These are phyloP conservation scores for Crucibulum parvulum DNA, from an alignment of 1,284 basidiomycete species.

Conservation along the genomic window DNA sequence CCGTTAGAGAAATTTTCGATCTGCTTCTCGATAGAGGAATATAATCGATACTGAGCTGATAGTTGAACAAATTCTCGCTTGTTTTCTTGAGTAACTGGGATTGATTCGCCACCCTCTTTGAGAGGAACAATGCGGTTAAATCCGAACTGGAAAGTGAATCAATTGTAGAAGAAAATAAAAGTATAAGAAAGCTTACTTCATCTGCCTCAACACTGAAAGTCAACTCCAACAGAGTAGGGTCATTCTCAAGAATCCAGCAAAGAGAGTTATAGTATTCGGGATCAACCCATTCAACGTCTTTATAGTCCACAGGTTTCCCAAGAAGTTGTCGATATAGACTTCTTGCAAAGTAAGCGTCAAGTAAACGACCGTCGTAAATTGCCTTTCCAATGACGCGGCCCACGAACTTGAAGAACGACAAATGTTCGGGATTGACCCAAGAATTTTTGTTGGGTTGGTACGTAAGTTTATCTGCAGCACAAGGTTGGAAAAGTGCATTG, in stretches of 20 bases:
- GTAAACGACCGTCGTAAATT: constrained; percentile 92
- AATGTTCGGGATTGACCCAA: constrained; percentile 92
- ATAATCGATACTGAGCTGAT: constrained; percentile 90
- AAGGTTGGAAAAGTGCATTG: constrained; percentile 98
- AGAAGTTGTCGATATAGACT: constrained; percentile 94
- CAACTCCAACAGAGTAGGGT: constrained; percentile 85
- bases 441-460: constrained; percentile 98
- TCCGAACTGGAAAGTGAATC: constrained; percentile 70
- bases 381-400: constrained; percentile 98
- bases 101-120: constrained; percentile 83
- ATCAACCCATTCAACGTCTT: constrained; percentile 96
- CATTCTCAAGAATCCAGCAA: constrained; percentile 92
- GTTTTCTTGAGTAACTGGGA: constrained; percentile 94
- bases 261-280: constrained; percentile 96
- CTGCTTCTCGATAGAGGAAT: constrained; percentile 96
- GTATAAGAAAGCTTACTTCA: constrained; percentile 62
- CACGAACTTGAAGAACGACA: constrained; percentile 99
- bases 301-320: constrained; percentile 91
- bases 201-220: constrained; percentile 93
- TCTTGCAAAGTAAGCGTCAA: constrained; percentile 98
- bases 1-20: constrained; percentile 91
- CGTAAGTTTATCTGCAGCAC: constrained; percentile 91
- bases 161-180: constrained; percentile 4
- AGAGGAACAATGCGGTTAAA: constrained; percentile 87
- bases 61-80: constrained; percentile 96